phyloP scores from a whole-genome alignment of 495 filamentous ascomycete species.

The Tricharina praecox region DNA sequence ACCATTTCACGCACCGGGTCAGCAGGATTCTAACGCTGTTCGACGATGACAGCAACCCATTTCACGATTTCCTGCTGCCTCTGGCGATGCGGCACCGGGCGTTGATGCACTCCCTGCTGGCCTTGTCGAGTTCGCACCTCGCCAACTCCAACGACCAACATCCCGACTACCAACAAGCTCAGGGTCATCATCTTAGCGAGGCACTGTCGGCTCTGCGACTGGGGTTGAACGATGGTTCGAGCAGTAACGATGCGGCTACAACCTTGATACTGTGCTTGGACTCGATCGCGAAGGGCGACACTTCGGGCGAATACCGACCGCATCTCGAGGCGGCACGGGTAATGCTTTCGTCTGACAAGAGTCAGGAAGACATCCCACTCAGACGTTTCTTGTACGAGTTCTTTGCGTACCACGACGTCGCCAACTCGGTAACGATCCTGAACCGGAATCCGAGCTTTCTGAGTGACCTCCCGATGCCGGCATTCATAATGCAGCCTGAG shows the following conservation, averaged over 20 bases:
- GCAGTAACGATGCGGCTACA: constrained; percentile 47
- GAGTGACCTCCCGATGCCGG: constrained; percentile 33
- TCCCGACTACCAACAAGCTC: constrained; percentile 32
- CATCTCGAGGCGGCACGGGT: constrained; percentile 64
- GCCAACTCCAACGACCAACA: constrained; percentile 34
- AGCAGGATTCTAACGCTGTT: constrained; percentile 69
- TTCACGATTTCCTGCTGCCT: constrained; percentile 72
- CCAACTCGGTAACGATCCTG: constrained; percentile 54
- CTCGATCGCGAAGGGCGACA: constrained; percentile 61
- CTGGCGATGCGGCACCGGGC: constrained; percentile 71
- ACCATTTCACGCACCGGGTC: constrained; percentile 69
- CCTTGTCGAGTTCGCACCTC: constrained; percentile 68
- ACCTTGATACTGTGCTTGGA: constrained; percentile 71
- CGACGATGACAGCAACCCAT: constrained; percentile 71
- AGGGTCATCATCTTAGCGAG: constrained; percentile 42
- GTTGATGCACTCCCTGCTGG: constrained; percentile 84
- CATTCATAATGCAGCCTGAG: constrained; percentile 56
- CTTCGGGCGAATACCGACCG: constrained; percentile 58
- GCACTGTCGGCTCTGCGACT: constrained; percentile 42
- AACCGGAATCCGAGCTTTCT: constrained; percentile 39
- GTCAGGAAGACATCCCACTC: constrained; percentile 36
- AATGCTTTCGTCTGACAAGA: constrained; percentile 45
- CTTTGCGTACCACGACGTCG: constrained; percentile 79
- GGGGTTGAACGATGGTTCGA: constrained; percentile 30
- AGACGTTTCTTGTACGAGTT: constrained; percentile 76